A percentile compares a stretch with the other conserved stretches of the same genome.
Conservation (phyloP, 1,284 basidiomycete genomes). For the Cutaneotrichosporon cutaneum region DNA sequence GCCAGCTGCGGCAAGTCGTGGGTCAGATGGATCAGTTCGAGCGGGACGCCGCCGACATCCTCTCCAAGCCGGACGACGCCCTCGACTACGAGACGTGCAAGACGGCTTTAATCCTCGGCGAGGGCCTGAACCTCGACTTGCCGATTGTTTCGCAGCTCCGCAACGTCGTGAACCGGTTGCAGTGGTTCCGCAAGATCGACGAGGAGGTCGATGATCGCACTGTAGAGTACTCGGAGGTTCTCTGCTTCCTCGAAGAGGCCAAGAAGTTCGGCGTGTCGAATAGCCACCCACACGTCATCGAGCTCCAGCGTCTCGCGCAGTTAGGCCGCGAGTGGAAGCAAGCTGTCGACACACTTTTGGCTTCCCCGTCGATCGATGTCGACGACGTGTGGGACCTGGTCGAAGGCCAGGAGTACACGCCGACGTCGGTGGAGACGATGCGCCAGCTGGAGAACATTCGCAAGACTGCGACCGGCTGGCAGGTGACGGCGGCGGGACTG, state of each 20-base stretch:
- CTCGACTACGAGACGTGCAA: slow-evolving; percentile 40
- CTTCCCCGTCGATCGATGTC: slow-evolving; percentile 29
- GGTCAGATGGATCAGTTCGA: slow-evolving; percentile 40
- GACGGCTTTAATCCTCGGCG: slow-evolving; percentile 43
- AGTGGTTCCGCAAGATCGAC: slow-evolving; percentile 45
- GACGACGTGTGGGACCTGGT: slow-evolving; percentile 32
- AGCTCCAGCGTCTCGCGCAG: slow-evolving; percentile 33
- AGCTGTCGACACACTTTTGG: slow-evolving; percentile 28
- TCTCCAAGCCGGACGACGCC: slow-evolving; percentile 35
- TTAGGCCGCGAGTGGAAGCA: slow-evolving; percentile 32
- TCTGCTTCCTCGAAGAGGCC: slow-evolving; percentile 40
- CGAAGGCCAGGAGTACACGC: slow-evolving; percentile 34
- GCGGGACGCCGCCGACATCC: slow-evolving; percentile 35
- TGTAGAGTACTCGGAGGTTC: slow-evolving; percentile 43
- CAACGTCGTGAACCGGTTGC: slow-evolving; percentile 41
- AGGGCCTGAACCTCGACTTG: slow-evolving; percentile 46
- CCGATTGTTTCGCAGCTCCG: slow-evolving; percentile 41
- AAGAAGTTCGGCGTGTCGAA: slow-evolving; percentile 34
- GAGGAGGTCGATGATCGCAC: slow-evolving; percentile 49
- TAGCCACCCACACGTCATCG: slow-evolving; percentile 34
- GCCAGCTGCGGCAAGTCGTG: slow-evolving; percentile 41
- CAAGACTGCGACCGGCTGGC: slow-evolving; percentile 41
- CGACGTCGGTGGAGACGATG: slow-evolving; percentile 35
- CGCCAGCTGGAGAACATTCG: slow-evolving; percentile 39
- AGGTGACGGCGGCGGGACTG: slow-evolving; percentile 30